Evolutionary conservation across 2,329 filamentous ascomycete species (phyloP), one percentile per base, ranked within the genome.

Genomic region (Aspergillus texensis): DNA sequence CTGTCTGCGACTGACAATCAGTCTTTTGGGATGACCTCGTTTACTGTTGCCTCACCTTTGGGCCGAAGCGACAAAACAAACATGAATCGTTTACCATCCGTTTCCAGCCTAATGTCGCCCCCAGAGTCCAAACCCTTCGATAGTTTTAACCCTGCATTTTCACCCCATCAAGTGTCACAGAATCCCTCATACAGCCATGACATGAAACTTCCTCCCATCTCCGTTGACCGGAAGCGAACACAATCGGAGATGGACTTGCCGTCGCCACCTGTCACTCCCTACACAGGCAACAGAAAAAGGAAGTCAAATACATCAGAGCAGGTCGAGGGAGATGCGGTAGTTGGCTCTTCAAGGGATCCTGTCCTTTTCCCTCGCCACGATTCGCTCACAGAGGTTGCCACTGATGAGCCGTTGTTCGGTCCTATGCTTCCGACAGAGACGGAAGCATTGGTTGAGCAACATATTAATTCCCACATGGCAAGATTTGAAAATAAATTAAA

Each of bases 71-170:
- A 71, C 60, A 69, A 70, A 59, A 64, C 65, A 70, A 76, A 65
- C 58, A 82, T 81, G 79, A 77, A 76, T 73, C 77, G 74, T 63
- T 70, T 81, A 67, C 78, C 79, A 34, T 75, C 77, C 57, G 75
- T 81, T 48, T 78, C 79, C 57, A 81, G 75, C 71, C 75, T 82
- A 57, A 80, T 82, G 78, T 82, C 80, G 66, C 79, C 80, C 46
- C 80, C 80, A 62, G 79, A 81, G 71, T 65, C 74, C n/a, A 86
- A 80, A 55, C 83, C 84, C 24, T 78, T 85, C 3, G 85, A 85
- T 61, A 84, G 74, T 56, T 81, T 81, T 69, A 70, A 75, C 61
- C 67, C 72, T 50, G 61, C 70, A 21, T 70, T 71, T 55, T 72
- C 73, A 39, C 71, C 74, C 28, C 72, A 71, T 62, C 65, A 67